Conservation (phyloP, 768 basidiomycete species). For the Lentinula guzmanii region DNA sequence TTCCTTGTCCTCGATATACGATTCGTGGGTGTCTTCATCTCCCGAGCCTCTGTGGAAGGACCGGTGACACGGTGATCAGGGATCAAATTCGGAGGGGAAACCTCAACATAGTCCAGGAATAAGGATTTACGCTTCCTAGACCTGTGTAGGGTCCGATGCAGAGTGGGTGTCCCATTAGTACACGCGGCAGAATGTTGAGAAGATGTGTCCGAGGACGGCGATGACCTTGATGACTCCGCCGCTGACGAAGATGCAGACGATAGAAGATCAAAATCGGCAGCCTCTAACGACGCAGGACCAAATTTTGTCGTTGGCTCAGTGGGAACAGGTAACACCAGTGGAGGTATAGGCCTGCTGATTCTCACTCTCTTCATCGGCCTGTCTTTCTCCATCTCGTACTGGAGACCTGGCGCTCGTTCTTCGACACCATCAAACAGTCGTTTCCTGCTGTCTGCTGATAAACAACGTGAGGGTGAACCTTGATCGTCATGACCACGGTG, state of each 20-base stretch:
- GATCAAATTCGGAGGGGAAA: neutral
- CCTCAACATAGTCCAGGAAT: slow-evolving; percentile 1
- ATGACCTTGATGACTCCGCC: neutral
- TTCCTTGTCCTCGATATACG: neutral
- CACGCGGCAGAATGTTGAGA: no score
- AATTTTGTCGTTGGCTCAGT: neutral
- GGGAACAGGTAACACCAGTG: slow-evolving; percentile 10
- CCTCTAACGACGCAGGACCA: neutral
- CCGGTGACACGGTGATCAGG: neutral
- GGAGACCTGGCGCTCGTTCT: neutral
- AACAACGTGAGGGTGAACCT: neutral
- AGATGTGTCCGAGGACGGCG: neutral
- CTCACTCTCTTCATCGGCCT: slow-evolving; percentile 19
- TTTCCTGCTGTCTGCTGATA: neutral
- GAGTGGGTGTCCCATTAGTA: neutral
- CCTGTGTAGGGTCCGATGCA: neutral
- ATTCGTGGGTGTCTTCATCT: neutral
- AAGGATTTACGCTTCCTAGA: slow-evolving; percentile 3
- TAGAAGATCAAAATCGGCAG: neutral
- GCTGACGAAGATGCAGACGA: neutral
- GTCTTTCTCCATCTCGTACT: slow-evolving; percentile 8
- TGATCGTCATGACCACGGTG: neutral
- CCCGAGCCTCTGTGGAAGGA: neutral
- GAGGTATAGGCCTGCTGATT: slow-evolving; percentile 20
- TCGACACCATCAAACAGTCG: neutral